Evolutionary conservation across 495 filamentous ascomycete genomes (phyloP).

Genomic region (Penicillium egyptiacum): DNA sequence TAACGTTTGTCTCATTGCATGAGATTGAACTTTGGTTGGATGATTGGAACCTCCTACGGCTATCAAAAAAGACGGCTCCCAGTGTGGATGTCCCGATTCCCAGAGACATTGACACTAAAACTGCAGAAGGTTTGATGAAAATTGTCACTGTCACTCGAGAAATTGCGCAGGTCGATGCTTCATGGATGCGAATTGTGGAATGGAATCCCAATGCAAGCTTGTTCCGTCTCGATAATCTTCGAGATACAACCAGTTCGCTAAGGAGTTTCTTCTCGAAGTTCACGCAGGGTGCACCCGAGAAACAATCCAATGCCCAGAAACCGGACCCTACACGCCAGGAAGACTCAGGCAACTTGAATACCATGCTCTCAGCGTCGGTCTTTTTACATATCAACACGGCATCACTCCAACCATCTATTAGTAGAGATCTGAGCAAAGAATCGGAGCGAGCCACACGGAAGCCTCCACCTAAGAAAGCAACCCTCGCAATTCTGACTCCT

Average conservation of each 20-base stretch:
- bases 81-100: conserved; percentile 71
- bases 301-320: conserved; percentile 28
- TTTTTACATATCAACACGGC: conserved; percentile 88
- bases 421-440: conserved; percentile 68
- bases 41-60: conserved; percentile 71
- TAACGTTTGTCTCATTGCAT: conserved; percentile 91
- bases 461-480: conserved; percentile 82
- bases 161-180: conserved; percentile 85
- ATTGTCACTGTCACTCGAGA: conserved; percentile 71
- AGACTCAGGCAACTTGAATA: conserved; percentile 62
- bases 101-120: conserved; percentile 73
- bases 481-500: conserved; percentile 82
- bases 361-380: conserved; percentile 65
- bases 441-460: conserved; percentile 98
- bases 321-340: conserved; percentile 30
- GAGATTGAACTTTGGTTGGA: conserved; percentile 89
- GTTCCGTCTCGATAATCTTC: conserved; percentile 39
- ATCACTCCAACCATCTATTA: conserved; percentile 69
- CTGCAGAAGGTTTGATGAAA: conserved; percentile 82
- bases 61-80: conserved; percentile 83
- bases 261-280: conserved; percentile 80
- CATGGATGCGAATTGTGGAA: conserved; percentile 84
- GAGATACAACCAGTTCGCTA: conserved; percentile 57
- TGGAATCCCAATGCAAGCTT: conserved; percentile 65
- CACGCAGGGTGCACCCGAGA: conserved; percentile 46